Evolutionary conservation across 1,284 basidiomycete genomes (phyloP).

Genomic region (Ganoderma lingzhi): DNA sequence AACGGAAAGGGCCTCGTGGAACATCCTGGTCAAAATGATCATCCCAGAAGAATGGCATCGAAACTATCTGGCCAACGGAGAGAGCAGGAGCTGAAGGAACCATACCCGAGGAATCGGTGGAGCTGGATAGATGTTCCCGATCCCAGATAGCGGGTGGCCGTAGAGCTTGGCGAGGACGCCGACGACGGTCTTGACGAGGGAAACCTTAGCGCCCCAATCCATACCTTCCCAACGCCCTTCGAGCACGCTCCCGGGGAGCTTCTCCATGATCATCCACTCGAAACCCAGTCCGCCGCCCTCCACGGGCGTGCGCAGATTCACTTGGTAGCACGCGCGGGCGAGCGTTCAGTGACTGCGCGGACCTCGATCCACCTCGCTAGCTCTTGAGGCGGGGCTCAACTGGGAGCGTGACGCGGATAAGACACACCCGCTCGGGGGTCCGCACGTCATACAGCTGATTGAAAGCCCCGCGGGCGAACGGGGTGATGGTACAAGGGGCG

Average conservation of each 20-base stretch:
- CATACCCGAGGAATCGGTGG: background rate
- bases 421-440: background rate
- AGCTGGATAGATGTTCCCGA: background rate
- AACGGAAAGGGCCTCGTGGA: background rate
- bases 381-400: background rate
- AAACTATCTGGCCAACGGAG: background rate
- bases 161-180: background rate
- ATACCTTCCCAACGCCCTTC: background rate
- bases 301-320: background rate
- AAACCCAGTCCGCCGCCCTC: background rate
- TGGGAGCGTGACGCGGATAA: conserved; percentile 2
- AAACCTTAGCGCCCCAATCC: background rate
- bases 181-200: background rate
- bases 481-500: background rate
- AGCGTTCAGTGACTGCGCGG: no score
- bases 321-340: background rate
- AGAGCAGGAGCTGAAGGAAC: background rate
- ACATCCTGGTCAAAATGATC: background rate
- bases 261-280: conserved; percentile 3
- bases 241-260: background rate
- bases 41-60: background rate
- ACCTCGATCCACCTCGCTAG: no score
- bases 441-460: background rate
- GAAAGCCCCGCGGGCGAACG: background rate
- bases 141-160: background rate